Evolutionary conservation across 805 yeast species (phyloP), one percentile per base, ranked within the genome.

Genomic region (Lachancea sp.): DNA sequence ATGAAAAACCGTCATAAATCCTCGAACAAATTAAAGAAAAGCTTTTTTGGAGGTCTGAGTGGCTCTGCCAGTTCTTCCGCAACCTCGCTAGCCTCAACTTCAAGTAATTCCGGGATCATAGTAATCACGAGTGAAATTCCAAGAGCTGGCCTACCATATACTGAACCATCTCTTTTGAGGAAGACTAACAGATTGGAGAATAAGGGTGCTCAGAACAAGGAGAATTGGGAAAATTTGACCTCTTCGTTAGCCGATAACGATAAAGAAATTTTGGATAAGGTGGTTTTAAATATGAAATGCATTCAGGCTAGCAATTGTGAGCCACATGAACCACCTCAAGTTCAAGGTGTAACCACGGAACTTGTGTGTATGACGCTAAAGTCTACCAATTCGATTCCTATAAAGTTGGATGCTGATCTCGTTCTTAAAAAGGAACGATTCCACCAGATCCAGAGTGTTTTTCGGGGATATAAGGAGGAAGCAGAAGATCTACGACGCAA

Each of bases 301-400:
- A 43, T 55, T 11, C 62, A 63, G 39, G 58, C 67, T 0, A 54
- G 54, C 38, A 58, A 58, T 29, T 50, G 61, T 41, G 45, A 45
- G 11, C 48, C 55, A 2, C 56, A 50, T 21, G 40, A 40, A 4
- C 64, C 66, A 8, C 68, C 69, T 5, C 54, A 51, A 8, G 48
- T 64, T 22, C 55, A 54, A 17, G 36, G 51, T 7, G 50, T 65
- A 2, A 43, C 58, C 0, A 55, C 64, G 2, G 60, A 56, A 19
- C 47, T 68, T 18, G 28, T 65, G 4, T 61, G 56, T n/a, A 52
- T 65, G 8, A 65, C 67, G 22, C 54, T 54, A 5, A 58, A 46
- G 30, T 65, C 71, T 0, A 58, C 51, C 7, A 48, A 55, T 18
- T 59, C 70, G 1, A 67, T 71, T 30, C 75, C 77, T 13, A 52